These are phyloP conservation scores for Plasmodium knowlesi DNA, from an alignment of 169 alveolate genomes.

Conservation along the genomic window DNA sequence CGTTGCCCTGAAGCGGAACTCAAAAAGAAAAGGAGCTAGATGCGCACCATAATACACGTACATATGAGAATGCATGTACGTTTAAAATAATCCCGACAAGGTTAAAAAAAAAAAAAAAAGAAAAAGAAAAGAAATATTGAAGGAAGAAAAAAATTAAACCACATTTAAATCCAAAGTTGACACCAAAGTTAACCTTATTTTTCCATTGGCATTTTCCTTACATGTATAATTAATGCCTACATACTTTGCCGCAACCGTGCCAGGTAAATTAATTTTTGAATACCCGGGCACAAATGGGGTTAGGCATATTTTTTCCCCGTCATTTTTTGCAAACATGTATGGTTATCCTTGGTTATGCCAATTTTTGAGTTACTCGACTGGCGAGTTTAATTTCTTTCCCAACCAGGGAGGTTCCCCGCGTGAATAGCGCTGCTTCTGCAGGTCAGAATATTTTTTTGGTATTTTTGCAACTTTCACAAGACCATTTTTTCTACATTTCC, in stretches of 20 bases:
- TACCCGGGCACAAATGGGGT: not conserved
- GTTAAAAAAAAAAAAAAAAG: not conserved
- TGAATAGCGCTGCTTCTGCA: not conserved
- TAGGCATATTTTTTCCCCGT: not conserved
- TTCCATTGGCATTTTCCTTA: not conserved
- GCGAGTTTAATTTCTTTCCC: not conserved
- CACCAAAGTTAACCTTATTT: not conserved
- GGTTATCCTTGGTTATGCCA: constrained; percentile 4
- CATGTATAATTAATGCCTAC: not conserved
- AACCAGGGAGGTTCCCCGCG: not conserved
- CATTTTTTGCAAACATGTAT: not conserved
- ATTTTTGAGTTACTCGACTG: not conserved
- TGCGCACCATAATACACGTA: not conserved
- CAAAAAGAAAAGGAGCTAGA: not conserved
- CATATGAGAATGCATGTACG: not conserved
- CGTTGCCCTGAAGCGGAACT: not conserved
- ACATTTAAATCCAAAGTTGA: not conserved
- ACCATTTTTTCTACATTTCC: not conserved
- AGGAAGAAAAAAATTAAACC: not conserved
- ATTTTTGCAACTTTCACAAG: not conserved
- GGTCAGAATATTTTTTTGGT: not conserved
- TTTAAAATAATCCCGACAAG: not conserved
- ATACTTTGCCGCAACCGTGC: not conserved
- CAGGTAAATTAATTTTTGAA: not conserved
- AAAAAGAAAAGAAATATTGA: not conserved